Evolutionary conservation across 371 early-diverging fungal genomes (phyloP).

Genomic region (Rhizopus microsporus): DNA sequence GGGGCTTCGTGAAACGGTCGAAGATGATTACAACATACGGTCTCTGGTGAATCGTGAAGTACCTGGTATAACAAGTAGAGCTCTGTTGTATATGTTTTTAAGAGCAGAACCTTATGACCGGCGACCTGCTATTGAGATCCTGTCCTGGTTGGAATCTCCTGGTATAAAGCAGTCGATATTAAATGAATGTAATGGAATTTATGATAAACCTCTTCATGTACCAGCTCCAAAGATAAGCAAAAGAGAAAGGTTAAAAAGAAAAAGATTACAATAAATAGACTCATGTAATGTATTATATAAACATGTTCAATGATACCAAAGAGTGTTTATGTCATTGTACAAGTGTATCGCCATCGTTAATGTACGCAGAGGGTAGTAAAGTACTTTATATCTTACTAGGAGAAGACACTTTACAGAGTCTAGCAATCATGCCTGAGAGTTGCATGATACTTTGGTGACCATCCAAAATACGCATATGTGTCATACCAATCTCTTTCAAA

Average conservation of each 20-base stretch:
- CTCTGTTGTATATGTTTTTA: constrained; percentile 47
- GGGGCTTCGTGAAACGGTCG: constrained; percentile 53
- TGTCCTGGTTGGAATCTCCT: constrained; percentile 41
- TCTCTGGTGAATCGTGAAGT: constrained; percentile 50
- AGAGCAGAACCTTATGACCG: constrained; percentile 49
- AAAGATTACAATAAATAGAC: not conserved
- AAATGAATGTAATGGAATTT: constrained; percentile 33
- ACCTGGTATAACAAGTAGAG: constrained; percentile 42
- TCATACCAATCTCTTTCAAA: constrained; percentile 65
- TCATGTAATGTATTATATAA: too few species aligned
- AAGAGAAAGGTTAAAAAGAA: not conserved
- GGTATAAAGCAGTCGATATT: constrained; percentile 27
- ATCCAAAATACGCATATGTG: constrained; percentile 28
- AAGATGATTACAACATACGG: constrained; percentile 50
- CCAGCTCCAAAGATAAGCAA: not conserved
- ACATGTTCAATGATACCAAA: too few species aligned
- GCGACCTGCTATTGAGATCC: constrained; percentile 41
- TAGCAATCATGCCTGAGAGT: constrained; percentile 21
- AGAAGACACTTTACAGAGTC: constrained; percentile 10
- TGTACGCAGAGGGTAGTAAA: too few species aligned
- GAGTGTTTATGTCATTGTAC: too few species aligned
- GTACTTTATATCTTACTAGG: too few species aligned
- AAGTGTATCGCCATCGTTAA: too few species aligned
- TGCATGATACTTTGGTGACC: constrained; percentile 28
- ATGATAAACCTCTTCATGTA: not conserved